A percentile compares a stretch with the other conserved stretches of the same genome.
Conservation (phyloP, 352 stramenopile species). For the Globisporangium polare region DNA sequence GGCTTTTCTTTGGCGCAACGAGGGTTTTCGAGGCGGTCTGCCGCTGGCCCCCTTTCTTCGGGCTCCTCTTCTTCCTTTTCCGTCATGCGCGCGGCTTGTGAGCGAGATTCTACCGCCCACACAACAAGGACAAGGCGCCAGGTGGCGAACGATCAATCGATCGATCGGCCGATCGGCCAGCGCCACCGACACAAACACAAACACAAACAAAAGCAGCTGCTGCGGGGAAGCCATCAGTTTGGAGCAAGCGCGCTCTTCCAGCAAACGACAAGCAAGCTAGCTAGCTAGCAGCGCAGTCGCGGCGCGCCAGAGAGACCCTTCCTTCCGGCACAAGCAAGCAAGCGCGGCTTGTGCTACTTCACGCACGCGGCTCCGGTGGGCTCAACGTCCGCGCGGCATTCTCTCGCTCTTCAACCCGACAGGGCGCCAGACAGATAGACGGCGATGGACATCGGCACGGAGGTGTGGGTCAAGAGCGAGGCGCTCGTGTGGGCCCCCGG, state of each 20-base stretch:
- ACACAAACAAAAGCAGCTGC: not conserved
- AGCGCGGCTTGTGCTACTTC: conserved; percentile 11
- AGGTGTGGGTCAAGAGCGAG: conserved; percentile 77
- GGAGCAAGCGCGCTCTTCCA: not conserved
- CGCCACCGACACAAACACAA: not conserved
- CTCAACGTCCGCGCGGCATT: not conserved
- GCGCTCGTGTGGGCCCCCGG: conserved; percentile 58
- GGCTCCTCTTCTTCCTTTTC: not conserved
- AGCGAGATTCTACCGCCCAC: not conserved
- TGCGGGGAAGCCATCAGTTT: conserved; percentile 1
- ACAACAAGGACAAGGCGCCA: no score
- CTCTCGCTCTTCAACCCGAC: not conserved
- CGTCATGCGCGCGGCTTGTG: no score
- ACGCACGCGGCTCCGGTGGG: not conserved
- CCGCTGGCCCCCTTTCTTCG: no score
- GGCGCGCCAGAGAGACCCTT: conserved; percentile 2
- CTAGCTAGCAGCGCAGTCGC: not conserved
- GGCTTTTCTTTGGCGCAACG: no score
- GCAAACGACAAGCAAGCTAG: not conserved
- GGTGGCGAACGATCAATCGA: not conserved
- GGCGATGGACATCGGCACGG: conserved; percentile 75
- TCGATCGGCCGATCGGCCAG: not conserved
- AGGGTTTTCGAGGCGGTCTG: no score
- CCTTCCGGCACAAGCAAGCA: not conserved
- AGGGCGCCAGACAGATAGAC: not conserved